Conservation (phyloP, 2,329 filamentous ascomycete species). For the Furcasterigmium sp. region DNA sequence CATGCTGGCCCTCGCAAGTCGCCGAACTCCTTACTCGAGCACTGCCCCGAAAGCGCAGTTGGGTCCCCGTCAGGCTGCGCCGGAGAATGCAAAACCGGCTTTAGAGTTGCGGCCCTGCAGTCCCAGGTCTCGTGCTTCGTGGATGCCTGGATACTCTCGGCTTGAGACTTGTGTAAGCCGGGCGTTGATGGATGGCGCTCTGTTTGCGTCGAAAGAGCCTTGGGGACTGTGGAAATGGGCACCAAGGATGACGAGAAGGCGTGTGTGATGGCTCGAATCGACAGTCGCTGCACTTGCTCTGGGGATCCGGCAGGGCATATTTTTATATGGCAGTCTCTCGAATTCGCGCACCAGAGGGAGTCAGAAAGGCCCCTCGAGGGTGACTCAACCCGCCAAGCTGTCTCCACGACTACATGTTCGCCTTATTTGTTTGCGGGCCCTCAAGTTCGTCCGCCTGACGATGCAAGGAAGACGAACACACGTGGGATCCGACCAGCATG, state of each 20-base stretch:
- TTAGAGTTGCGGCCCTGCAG: background rate
- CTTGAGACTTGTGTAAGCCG: slow-evolving; percentile 1
- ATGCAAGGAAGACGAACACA: no score
- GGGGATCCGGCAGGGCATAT: background rate
- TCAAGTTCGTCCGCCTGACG: background rate
- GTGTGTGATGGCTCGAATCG: background rate
- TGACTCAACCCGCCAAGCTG: background rate
- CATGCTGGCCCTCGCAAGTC: slow-evolving; percentile 1
- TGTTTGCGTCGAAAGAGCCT: background rate
- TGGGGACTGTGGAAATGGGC: background rate
- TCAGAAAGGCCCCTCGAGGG: background rate
- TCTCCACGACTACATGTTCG: background rate
- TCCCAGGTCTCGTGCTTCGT: slow-evolving; percentile 1
- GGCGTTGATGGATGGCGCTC: background rate
- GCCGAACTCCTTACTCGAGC: background rate
- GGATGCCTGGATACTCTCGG: slow-evolving; percentile 2
- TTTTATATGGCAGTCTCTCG: background rate
- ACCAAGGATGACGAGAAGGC: background rate
- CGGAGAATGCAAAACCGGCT: background rate
- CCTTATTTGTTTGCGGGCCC: background rate
- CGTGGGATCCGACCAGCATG: background rate
- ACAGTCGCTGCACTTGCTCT: background rate
- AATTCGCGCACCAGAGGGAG: background rate
- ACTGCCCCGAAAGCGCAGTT: background rate
- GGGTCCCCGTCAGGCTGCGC: background rate